These are phyloP conservation scores for Stagonosporopsis cucurbitacearum DNA, from an alignment of 2,329 filamentous ascomycete genomes.

Conservation along the genomic window DNA sequence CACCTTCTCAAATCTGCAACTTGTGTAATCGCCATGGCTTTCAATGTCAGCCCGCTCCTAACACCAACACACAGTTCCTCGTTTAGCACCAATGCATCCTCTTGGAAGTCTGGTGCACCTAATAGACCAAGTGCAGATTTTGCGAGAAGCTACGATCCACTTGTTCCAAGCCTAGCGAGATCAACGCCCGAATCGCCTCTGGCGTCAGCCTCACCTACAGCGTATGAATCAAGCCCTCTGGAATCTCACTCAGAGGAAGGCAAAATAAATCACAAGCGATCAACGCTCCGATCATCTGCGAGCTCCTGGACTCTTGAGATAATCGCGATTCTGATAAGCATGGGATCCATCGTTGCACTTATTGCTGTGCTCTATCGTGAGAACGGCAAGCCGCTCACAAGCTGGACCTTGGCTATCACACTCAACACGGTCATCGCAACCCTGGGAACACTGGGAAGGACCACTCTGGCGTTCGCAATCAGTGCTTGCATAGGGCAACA, in stretches of 20 bases:
- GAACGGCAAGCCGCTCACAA: conserved; percentile 6
- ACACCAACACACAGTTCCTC: too few species aligned
- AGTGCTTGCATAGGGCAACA: conserved; percentile 23
- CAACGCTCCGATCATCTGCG: not conserved
- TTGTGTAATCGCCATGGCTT: too few species aligned
- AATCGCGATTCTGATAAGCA: not conserved
- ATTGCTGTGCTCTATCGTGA: conserved; percentile 11
- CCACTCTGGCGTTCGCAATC: conserved; percentile 19
- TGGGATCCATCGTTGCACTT: conserved; percentile 3
- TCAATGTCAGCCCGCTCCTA: too few species aligned
- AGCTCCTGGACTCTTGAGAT: conserved; percentile 12
- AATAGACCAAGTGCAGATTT: too few species aligned
- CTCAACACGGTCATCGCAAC: conserved; percentile 19
- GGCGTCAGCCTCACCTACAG: not conserved
- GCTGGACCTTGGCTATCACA: conserved; percentile 13
- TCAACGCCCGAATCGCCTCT: not conserved
- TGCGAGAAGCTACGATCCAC: not conserved
- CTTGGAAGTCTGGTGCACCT: too few species aligned
- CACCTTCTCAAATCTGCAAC: not conserved
- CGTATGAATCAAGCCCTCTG: conserved; percentile 1
- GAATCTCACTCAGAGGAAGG: not conserved
- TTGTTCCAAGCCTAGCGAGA: not conserved
- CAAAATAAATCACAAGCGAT: not conserved
- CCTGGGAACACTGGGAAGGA: conserved; percentile 19
- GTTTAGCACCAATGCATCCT: too few species aligned